Evolutionary conservation across 2,329 filamentous ascomycete species (phyloP), one percentile per base, ranked within the genome.

Genomic region (Emmonsiellopsis sp.): DNA sequence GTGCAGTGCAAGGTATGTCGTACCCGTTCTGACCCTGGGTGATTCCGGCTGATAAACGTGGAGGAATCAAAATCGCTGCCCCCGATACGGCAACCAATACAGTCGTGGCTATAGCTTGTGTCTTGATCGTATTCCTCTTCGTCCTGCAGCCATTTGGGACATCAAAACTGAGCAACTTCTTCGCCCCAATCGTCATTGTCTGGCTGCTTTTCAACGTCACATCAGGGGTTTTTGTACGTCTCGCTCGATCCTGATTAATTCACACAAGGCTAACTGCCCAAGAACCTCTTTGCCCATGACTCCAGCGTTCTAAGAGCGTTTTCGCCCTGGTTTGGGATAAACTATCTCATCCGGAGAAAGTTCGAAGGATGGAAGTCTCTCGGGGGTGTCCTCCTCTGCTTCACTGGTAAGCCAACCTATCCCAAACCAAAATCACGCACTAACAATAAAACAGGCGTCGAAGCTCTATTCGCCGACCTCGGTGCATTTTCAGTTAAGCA

Each of bases 401-500:
- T 91, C 62, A 90, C 87, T 1, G 57, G 57, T 58, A 53, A 13
- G 31, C 20, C 2, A 30, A n/a, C 31, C 38, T 34, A 51, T 31
- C 11, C 40, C 20, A n/a, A 26, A 41, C 3, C 34, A 26, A 32
- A 31, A 41, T 7, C 9, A 46, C 30, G 20, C 3, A 34, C 38
- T 51, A 44, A 37, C 16, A n/a, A 16, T 13, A 16, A 6, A 1
- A 26, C 35, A 58, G 86, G 84, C 15, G 84, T 87, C n/a, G 87
- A 90, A 65, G 85, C 86, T 1, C 74, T 91, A 1, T 91, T 89
- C 63, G 86, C 87, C 3, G 86, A 91, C 61, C 74, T 91, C 6
- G 87, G 86, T 35, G 87, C 87, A 20, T 91, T 91, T 38, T 59
- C 57, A 44, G 57, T 55, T 30, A 57, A 56, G 57, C 50, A 54